Base-by-base conservation (phyloP, 2,329 filamentous ascomycete species). In the Plectosphaerella cucumerina region DNA sequence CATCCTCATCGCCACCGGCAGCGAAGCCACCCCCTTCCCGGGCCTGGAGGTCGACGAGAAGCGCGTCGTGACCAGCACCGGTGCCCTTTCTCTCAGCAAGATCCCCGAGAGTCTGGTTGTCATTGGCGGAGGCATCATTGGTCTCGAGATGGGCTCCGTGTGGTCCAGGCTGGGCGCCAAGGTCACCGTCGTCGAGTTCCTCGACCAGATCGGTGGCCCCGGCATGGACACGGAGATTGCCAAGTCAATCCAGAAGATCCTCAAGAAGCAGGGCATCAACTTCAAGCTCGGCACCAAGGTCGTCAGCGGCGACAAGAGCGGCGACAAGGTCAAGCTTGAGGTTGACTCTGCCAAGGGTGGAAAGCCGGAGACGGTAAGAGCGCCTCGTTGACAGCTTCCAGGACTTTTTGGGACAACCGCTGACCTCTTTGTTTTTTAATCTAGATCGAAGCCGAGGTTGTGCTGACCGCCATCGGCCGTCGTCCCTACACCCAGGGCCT, bases 211-310 rank as follows among this genome's bases (percentile, higher is more conserved):
- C 60, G 94, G 94, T 72, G 94, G 94, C 52, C 94, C 94, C 46
- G 94, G 94, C 62, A 99, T 99, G 94, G 94, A 99, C 68, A 72
- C 81, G 45, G 94, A 99, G 70, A 89, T 97, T 64, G 83, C 92
- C 66, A 99, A 97, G 80, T 77, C 84, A 64, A 80, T 89, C 42
- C 92, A 97, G 72, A 97, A 96, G 82, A 86, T 96, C 56, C 83
- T 99, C 58, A 84, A 84, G 70, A 97, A 96, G 82, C 94, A 99
- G 78, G 94, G 93, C 55, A 87, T 99, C 69, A 94, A 96, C 67
- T 99, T 99, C 82, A 97, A 96, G 85, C 85, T 95, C 61, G 87
- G 89, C 78, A 97, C 94, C 65, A 99, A 99, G 83, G 94, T 99
- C 58, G 74, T 86, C 57, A 82, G 84, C 62, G 94, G 94, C 60